These are phyloP conservation scores for Trichoderma afroharzianum DNA, from an alignment of 2,329 filamentous ascomycete genomes.

Conservation along the genomic window DNA sequence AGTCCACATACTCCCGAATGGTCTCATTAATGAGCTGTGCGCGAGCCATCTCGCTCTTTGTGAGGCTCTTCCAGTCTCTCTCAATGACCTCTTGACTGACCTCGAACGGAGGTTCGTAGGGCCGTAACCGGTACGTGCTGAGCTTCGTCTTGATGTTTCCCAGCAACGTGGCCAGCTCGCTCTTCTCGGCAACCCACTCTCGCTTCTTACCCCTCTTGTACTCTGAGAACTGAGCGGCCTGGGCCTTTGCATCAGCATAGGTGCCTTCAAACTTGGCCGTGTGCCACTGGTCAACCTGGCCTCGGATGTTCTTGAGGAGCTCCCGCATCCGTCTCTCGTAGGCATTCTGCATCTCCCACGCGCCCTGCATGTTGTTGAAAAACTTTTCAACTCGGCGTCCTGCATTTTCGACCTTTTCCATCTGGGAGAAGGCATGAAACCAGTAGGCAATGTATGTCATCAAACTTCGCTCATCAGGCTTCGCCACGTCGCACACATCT, in stretches of 20 bases:
- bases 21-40: slow-evolving; percentile 97
- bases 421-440: slow-evolving; percentile 99
- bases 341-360: slow-evolving; percentile 98
- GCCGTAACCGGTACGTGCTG: slow-evolving; percentile 84
- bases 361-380: slow-evolving; percentile 96
- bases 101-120: slow-evolving; percentile 85
- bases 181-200: slow-evolving; percentile 96
- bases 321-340: slow-evolving; percentile 89
- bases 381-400: slow-evolving; percentile 97
- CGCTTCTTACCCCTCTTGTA: slow-evolving; percentile 92
- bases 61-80: slow-evolving; percentile 72
- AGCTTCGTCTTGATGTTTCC: slow-evolving; percentile 99
- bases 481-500: slow-evolving; percentile 94
- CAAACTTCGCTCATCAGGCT: slow-evolving; percentile 90
- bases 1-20: slow-evolving; percentile 72
- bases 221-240: slow-evolving; percentile 74
- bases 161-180: slow-evolving; percentile 83
- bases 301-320: slow-evolving; percentile 69
- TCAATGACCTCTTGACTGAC: slow-evolving; percentile 80
- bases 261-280: slow-evolving; percentile 82
- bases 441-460: slow-evolving; percentile 99
- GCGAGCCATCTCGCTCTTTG: slow-evolving; percentile 79
- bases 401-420: slow-evolving; percentile 98
- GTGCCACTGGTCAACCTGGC: slow-evolving; percentile 73
- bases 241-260: slow-evolving; percentile 86